Percentiles rank a stretch among this genome's conserved stretches.
These are phyloP conservation scores for Stachybotrys chlorohalonatus DNA, from an alignment of 2,329 filamentous ascomycete species.

Conservation along the genomic window DNA sequence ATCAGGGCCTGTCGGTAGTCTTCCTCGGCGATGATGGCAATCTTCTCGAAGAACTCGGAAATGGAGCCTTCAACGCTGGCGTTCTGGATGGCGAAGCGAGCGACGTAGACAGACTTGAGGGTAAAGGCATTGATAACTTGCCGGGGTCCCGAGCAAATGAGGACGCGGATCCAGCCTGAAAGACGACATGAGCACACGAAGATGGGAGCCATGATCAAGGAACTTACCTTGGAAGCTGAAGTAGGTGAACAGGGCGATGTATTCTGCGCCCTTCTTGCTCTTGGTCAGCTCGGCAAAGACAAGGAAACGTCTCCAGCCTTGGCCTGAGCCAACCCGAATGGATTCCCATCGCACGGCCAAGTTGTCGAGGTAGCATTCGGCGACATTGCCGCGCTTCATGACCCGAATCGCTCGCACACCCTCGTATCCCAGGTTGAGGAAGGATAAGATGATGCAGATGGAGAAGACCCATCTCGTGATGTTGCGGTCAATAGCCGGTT, in stretches of 20 bases:
- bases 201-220: not conserved
- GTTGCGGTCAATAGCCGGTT: constrained; percentile 66
- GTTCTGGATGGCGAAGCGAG: constrained; percentile 53
- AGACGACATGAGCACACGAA: constrained; percentile 5
- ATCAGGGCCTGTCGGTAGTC: constrained; percentile 75
- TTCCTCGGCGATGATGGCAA: constrained; percentile 61
- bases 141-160: constrained; percentile 86
- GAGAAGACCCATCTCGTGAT: constrained; percentile 94
- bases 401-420: constrained; percentile 72
- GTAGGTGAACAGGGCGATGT: constrained; percentile 84
- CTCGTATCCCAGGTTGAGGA: constrained; percentile 71
- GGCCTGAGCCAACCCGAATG: constrained; percentile 62
- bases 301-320: constrained; percentile 83
- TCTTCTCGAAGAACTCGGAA: constrained; percentile 73
- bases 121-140: constrained; percentile 88
- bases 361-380: constrained; percentile 84
- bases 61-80: constrained; percentile 52
- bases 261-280: constrained; percentile 83
- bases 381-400: constrained; percentile 76
- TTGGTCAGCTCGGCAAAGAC: constrained; percentile 88
- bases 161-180: constrained; percentile 74
- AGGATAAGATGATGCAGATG: constrained; percentile 83
- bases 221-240: constrained; percentile 60
- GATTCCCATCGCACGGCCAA: constrained; percentile 79
- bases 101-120: constrained; percentile 71